These are phyloP conservation scores for Lachnellula arida DNA, from an alignment of 2,329 filamentous ascomycete genomes.

Conservation along the genomic window DNA sequence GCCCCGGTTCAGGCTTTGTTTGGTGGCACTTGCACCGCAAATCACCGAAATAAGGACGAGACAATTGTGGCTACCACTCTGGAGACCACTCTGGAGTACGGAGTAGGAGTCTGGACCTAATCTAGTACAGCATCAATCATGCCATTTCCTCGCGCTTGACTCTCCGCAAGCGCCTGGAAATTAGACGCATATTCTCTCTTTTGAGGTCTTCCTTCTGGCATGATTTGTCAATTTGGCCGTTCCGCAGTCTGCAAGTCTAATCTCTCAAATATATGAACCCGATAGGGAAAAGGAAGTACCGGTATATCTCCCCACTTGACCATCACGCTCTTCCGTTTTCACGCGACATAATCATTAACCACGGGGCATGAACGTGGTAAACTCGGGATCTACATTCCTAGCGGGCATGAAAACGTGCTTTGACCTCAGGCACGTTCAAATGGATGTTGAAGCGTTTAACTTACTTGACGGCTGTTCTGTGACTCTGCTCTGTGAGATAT, in stretches of 20 bases:
- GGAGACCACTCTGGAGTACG: too few species aligned
- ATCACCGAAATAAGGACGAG: conserved; percentile 2
- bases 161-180: background rate
- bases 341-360: background rate
- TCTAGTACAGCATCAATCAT: background rate
- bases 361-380: background rate
- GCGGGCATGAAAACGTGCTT: background rate
- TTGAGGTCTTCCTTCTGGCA: background rate
- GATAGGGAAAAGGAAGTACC: background rate
- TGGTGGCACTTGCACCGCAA: conserved; percentile 3
- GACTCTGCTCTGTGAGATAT: background rate
- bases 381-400: background rate
- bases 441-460: too few species aligned
- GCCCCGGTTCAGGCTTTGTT: background rate
- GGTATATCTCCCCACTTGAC: background rate
- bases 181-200: background rate
- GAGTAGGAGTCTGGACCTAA: too few species aligned
- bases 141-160: background rate
- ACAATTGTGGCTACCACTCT: background rate
- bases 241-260: background rate
- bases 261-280: background rate
- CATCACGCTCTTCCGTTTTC: background rate
- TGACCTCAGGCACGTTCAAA: too few species aligned
- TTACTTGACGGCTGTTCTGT: background rate
- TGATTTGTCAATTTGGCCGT: background rate